These are phyloP conservation scores for Avena atlantica DNA, from an alignment of 176 grass and related monocot genomes.

Conservation along the genomic window DNA sequence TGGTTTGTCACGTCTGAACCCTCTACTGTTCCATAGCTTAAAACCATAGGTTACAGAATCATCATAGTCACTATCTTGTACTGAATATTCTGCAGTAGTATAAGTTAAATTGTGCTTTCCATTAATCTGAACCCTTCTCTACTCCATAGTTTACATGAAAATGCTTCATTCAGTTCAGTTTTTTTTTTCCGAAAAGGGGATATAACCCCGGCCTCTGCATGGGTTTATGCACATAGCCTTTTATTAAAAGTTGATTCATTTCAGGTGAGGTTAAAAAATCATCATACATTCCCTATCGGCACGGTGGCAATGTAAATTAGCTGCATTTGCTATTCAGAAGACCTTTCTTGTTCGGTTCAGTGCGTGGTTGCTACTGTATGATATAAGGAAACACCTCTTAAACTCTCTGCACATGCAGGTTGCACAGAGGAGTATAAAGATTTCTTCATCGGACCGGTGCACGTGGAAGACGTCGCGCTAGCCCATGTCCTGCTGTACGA, in stretches of 20 bases:
- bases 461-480: conserved; percentile 84
- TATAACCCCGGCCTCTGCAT: too few relatives aligned
- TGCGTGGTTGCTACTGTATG: not conserved
- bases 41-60: too few relatives aligned
- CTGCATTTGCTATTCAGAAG: not conserved
- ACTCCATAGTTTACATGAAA: not conserved
- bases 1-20: not conserved
- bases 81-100: not conserved
- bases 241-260: too few relatives aligned
- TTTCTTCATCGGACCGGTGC: conserved; percentile 73
- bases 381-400: not conserved
- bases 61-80: too few relatives aligned
- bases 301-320: not conserved
- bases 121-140: not conserved
- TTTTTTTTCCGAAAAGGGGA: too few relatives aligned
- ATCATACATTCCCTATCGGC: not conserved
- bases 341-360: not conserved
- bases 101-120: not conserved
- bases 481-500: conserved; percentile 76
- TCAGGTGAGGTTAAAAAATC: not conserved
- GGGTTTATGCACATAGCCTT: too few relatives aligned
- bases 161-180: too few relatives aligned
- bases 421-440: conserved; percentile 66
- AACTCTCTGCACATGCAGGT: conserved; percentile 44
- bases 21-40: not conserved